A percentile compares a stretch with the other conserved stretches of the same genome.
Evolutionary conservation across 495 filamentous ascomycete species (phyloP).

Genomic region (Astrothelium macrocarpum): DNA sequence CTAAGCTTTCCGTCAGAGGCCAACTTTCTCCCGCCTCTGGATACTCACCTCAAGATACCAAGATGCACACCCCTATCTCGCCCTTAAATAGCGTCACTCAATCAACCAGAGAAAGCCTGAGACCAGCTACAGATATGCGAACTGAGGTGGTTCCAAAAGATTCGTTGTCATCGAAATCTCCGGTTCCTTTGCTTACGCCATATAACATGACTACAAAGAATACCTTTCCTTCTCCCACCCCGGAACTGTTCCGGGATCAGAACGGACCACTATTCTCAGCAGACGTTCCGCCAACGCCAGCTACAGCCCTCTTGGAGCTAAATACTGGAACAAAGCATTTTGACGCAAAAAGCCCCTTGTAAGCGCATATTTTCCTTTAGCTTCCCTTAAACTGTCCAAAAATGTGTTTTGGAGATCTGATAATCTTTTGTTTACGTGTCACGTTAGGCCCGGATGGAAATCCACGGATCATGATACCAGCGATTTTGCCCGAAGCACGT

Average conservation of each 20-base stretch:
- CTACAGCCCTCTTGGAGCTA: neutral
- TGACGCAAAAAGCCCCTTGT: neutral
- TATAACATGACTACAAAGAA: neutral
- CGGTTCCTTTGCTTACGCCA: neutral
- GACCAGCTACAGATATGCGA: neutral
- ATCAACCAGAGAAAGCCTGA: neutral
- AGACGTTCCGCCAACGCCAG: neutral
- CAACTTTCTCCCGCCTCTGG: neutral
- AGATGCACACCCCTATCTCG: neutral
- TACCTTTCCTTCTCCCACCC: neutral
- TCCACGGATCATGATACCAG: neutral
- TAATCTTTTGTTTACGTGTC: neutral
- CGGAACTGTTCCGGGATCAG: neutral
- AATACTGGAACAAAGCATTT: neutral
- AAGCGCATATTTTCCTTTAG: neutral
- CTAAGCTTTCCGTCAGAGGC: neutral
- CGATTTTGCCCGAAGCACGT: no score
- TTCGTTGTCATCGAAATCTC: neutral
- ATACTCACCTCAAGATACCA: neutral
- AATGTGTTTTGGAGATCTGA: neutral
- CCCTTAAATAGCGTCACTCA: neutral
- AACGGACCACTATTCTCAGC: neutral
- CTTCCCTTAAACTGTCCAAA: neutral
- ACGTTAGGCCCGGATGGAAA: neutral
- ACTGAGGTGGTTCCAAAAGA: neutral